These are phyloP conservation scores for Saraca asoca DNA, from an alignment of 331 rosid genomes.

Conservation along the genomic window DNA sequence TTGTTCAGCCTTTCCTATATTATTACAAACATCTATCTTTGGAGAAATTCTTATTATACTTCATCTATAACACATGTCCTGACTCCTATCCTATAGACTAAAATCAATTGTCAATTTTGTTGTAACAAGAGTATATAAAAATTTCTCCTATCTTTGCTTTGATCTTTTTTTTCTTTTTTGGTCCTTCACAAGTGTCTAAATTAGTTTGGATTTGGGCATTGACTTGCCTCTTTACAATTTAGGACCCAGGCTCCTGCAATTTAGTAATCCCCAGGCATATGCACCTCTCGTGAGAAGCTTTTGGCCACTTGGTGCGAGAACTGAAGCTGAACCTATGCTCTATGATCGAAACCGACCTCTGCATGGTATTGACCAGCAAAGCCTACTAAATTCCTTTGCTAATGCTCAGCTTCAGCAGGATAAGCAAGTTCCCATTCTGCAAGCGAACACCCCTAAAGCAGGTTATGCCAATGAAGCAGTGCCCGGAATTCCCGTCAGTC, in stretches of 20 bases:
- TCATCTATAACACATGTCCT: no score
- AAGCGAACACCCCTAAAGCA: constrained; percentile 21
- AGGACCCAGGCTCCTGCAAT: constrained; percentile 91
- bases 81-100: no score
- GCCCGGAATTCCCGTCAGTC: constrained; percentile 28
- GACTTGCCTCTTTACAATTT: constrained; percentile 33
- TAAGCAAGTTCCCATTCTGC: constrained; percentile 35
- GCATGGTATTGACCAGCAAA: constrained; percentile 40
- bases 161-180: constrained; percentile 1
- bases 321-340: constrained; percentile 47
- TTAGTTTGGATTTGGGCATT: constrained; percentile 27
- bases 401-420: constrained; percentile 31
- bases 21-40: no score
- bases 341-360: constrained; percentile 41
- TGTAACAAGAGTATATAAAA: no score
- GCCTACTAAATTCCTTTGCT: constrained; percentile 34
- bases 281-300: constrained; percentile 43
- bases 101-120: no score
- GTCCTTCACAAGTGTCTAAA: constrained; percentile 1
- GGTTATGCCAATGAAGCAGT: constrained; percentile 30
- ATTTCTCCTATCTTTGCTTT: background rate
- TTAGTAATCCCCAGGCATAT: constrained; percentile 64
- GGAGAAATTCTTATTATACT: no score
- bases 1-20: background rate
- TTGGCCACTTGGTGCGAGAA: constrained; percentile 57